Evolutionary conservation across 352 stramenopile species (phyloP), one percentile per base, ranked within the genome.

Genomic region (Phytophthora pluvialis): DNA sequence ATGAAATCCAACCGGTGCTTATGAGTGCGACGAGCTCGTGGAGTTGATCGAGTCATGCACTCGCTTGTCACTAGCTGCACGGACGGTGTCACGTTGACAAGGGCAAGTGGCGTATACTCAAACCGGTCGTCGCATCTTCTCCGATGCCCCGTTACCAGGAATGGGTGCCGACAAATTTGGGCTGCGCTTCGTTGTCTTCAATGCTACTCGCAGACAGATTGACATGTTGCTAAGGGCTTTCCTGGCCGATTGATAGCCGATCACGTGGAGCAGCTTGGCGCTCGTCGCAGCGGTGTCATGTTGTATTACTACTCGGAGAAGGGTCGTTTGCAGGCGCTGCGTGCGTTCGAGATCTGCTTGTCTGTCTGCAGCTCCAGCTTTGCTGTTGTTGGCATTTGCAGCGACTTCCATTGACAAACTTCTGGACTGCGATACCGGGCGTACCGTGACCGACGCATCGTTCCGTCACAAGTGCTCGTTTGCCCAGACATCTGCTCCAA

Each of bases 401-500:
- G 83, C 83, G 12, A 90, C 80, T 11, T 91, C 72, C 42, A 93
- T 95, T 65, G 83, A 96, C 21, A 21, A 18, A 85, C 79, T n/a
- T 94, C 81, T 26, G 78, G 88, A 98, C 61, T 94, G 90, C 43
- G 69, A 94, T 43, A 86, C 82, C 13, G 77, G 91, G 45, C 72
- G 58, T 8, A 81, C 86, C 3, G 86, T 97, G 43, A 98, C 92
- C 26, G 89, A 98, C 66, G 88, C 85, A 33, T 85, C 86, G 59
- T 98, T 88, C 69, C 70, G 69, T 48, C 97, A 97, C 59, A 94
- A 98, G 70, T 98, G 96, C 81, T 91, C 94, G 58, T 77, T 99
- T 99, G 97, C 79, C 97, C 97, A 5, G 97, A 99, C 78, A 99
- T 99, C 76, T 99, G 98, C 65, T 97, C 98, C 7, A 98, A 98